Evolutionary conservation across 805 yeast species (phyloP), one percentile per base, ranked within the genome.

Genomic region (Kurtzmaniella fragi): DNA sequence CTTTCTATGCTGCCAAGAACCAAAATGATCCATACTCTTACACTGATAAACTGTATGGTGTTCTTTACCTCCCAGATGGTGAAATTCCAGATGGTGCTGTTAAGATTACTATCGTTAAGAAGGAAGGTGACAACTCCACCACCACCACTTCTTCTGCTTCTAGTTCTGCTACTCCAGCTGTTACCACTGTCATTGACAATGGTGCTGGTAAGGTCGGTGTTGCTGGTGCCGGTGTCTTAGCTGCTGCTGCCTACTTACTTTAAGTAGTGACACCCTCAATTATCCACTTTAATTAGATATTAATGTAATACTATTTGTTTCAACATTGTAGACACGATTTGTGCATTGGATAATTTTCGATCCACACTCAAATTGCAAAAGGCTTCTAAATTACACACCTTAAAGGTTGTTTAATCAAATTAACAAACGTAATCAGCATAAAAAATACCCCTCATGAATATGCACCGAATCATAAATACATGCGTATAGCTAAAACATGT

Each of bases 21-120:
- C 58, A 65, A 42, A 48, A 47, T 34, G 78, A 73, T 48, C 73
- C 75, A 17, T 72, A 71, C 58, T 31, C 43, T n/a, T 63, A 58
- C 54, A 66, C 73, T 28, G 29, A 45, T 14, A 11, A 32, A 9
- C 23, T 6, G 9, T 31, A 31, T 31, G 33, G 17, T 31, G 33
- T 17, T 11, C 13, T 31, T 17, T n/a, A n/a, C 10, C 14, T 13
- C 9, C 14, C n/a, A 28, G 17, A 17, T 5, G 33, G 23, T 7
- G 5, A 10, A 6, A 15, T 11, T 14, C 23, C 23, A 31, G 33
- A n/a, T 31, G 23, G n/a, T 31, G 23, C 33, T 15, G 7, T 31
- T 16, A 15, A 31, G 33, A 31, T 31, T 31, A 14, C 6, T 5
- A 17, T 31, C 11, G 16, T 15, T 15, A 28, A 28, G 30, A 28